A percentile compares a stretch with the other conserved stretches of the same genome.
These are phyloP conservation scores for Geotrichum histeridarum DNA, from an alignment of 1,139 yeast genomes.

Conservation along the genomic window DNA sequence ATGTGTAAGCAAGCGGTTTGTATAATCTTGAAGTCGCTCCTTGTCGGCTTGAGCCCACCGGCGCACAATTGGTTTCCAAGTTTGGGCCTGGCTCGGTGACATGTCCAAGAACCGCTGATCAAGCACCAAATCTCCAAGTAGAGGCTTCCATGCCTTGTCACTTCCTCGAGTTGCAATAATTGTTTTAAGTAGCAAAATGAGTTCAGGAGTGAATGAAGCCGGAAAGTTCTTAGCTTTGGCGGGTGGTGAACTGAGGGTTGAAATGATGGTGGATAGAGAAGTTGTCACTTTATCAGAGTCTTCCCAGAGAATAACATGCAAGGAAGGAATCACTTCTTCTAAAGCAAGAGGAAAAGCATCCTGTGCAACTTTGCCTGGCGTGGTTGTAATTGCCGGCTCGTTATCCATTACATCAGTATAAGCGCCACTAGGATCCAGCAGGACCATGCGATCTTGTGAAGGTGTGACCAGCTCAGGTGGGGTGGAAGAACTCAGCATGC, in stretches of 20 bases:
- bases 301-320: constrained; percentile 45
- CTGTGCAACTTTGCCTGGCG: constrained; percentile 20
- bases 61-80: constrained; percentile 50
- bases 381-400: not conserved
- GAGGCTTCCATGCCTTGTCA: constrained; percentile 38
- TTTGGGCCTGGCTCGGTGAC: constrained; percentile 29
- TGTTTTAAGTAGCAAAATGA: constrained; percentile 29
- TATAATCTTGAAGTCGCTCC: constrained; percentile 54
- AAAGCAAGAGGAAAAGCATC: constrained; percentile 42
- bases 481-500: constrained; percentile 2
- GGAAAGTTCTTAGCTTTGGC: constrained; percentile 40
- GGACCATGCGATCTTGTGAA: not conserved
- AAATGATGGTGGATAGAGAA: constrained; percentile 41
- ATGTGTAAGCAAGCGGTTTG: constrained; percentile 44
- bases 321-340: constrained; percentile 38
- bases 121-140: constrained; percentile 38
- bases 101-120: constrained; percentile 44
- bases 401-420: not conserved
- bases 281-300: constrained; percentile 42
- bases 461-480: not conserved
- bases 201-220: constrained; percentile 28
- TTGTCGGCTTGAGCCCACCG: constrained; percentile 57
- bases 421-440: not conserved
- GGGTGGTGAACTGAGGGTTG: constrained; percentile 43
- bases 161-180: constrained; percentile 27